phyloP scores from a whole-genome alignment of 2,329 filamentous ascomycete genomes.

The Sporothrix brunneoviolacea region DNA sequence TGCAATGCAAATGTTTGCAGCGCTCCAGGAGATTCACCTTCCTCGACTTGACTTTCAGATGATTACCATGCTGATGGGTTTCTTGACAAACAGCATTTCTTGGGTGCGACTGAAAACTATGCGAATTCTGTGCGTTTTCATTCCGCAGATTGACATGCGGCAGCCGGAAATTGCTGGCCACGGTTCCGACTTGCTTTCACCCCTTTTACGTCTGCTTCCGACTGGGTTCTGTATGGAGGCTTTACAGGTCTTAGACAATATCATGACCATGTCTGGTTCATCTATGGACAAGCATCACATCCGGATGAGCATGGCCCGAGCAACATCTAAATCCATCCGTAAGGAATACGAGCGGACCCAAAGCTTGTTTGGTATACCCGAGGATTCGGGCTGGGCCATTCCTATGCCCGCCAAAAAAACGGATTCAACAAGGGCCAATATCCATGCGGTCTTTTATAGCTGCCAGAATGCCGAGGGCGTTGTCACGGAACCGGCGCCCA shows the following conservation, averaged over 20 bases:
- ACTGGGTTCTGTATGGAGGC: conserved; percentile 93
- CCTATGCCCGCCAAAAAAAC: conserved; percentile 88
- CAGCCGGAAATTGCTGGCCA: conserved; percentile 84
- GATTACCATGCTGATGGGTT: conserved; percentile 82
- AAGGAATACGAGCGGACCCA: conserved; percentile 95
- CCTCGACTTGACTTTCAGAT: conserved; percentile 76
- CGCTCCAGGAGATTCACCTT: conserved; percentile 70
- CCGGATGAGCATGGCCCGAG: conserved; percentile 95
- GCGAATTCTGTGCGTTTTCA: conserved; percentile 76
- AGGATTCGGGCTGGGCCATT: conserved; percentile 93
- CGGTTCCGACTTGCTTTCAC: conserved; percentile 91
- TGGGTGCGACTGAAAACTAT: conserved; percentile 94
- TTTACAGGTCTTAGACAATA: conserved; percentile 83
- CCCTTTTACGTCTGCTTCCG: conserved; percentile 78
- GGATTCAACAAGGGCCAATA: conserved; percentile 77
- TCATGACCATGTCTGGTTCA: conserved; percentile 88
- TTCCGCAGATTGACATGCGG: conserved; percentile 88
- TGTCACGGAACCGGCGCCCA: conserved; percentile 49
- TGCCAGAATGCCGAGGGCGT: conserved; percentile 54
- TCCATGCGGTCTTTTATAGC: conserved; percentile 93
- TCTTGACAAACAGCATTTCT: conserved; percentile 78
- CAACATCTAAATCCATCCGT: conserved; percentile 74
- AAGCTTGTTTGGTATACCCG: conserved; percentile 92
- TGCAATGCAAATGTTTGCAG: conserved; percentile 63
- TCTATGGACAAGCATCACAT: conserved; percentile 92